Evolutionary conservation across 495 filamentous ascomycete species (phyloP), one percentile per base, ranked within the genome.

Genomic region (Aspergillus nanangensis): DNA sequence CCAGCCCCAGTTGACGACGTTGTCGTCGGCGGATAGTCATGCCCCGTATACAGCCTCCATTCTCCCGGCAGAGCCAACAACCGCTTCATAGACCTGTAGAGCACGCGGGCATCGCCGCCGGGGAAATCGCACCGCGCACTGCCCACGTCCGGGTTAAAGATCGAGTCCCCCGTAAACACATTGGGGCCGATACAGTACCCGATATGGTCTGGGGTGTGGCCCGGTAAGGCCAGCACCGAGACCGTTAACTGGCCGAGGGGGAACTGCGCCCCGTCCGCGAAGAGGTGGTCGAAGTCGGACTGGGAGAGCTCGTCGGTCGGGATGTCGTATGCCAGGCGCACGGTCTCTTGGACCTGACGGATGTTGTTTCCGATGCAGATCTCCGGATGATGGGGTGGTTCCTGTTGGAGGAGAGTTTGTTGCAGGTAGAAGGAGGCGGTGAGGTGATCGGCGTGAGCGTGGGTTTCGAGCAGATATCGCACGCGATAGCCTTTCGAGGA

Each of bases 371-470:
- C 72, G 32, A 79, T 79, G 39, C 69, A 61, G 5, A 80, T 66
- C 15, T 49, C 31, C 1, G 71, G 67, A 29, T 19, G 33, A n/a
- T n/a, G n/a, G n/a, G n/a, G 14, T 14, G 41, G 34, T 48, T 46
- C 41, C 40, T 56, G 44, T 1, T 17, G 23, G 31, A 35, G 33
- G 1, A 76, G 64, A 8, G 55, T 57, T 7, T 51, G 44, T 53
- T 78, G 77, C 11, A 81, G 64, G 37, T 80, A 80, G n/a, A 49
- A 59, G 2, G 75, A 45, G 0, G 76, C 78, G 0, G 75, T 76
- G 7, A 81, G 56, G 50, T 81, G 78, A 58, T 80, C 77, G 15
- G 74, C 78, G 55, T 81, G 76, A 21, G 65, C 66, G 51, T 81
- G 77, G 0, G 77, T 81, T 56, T 82, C 77, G 9, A 83, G 62